Base-by-base conservation (phyloP, 73 alveolate species). In the Paramecium octaurelia region DNA sequence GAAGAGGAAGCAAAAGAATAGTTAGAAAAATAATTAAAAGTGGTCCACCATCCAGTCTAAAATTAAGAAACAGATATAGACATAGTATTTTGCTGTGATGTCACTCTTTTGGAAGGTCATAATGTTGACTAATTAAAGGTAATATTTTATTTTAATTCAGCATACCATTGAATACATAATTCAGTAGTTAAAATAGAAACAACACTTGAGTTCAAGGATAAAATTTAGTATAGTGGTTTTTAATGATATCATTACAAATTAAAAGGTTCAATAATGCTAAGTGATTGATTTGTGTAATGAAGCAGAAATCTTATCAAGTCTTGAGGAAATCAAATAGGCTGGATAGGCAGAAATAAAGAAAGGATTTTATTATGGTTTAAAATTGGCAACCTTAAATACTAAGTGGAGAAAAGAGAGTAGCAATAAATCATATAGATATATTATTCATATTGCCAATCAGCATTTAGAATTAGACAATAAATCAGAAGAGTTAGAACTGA, bases 271-370 rank as follows among this genome's bases (percentile, higher is more conserved):
- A 92, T 86, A 94, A 18, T 95, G 98, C 64, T 36, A 88, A 84
- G 80, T 91, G 3, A 69, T 94, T 36, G 95, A 96, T 89, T 93
- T 97, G 59, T 85, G 97, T 21, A 93, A 93, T 31, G 97, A 95
- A 70, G 76, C 91, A 20, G 93, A 92, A 42, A 85, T 93, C 20
- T 84, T 95, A 60, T 84, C 75, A 68, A 93, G 93, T 31, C 92
- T 97, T 92, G 93, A 96, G 46, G 93, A 68, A 24, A 43, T 50
- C 42, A 73, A 92, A 8, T 68, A 75, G 18, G 91, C 94, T 11
- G 92, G 68, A 35, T 98, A 98, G 12, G 98, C 98, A 6, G 99
- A 97, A 92, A 96, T 93, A 29, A 95, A 98, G 18, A 98, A 96
- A 48, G 99, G 98, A 11, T 97, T 97, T 12, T 54, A 92, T 36